Evolutionary conservation across 192 early-diverging fungal species (phyloP).

Genomic region (Podila epicladia): DNA sequence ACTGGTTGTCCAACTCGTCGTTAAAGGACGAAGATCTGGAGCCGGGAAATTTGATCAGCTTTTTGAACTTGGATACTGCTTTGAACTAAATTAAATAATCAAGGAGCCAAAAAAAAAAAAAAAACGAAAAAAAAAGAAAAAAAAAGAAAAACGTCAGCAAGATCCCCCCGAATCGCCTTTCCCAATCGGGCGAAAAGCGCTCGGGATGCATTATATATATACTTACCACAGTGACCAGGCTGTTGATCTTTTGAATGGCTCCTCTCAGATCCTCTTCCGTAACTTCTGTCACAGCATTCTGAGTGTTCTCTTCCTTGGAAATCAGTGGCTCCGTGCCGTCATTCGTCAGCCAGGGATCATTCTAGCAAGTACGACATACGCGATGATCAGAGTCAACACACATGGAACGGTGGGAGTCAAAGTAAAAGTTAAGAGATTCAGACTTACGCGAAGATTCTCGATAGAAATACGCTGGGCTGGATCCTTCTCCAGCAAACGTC

Average conservation of each 20-base stretch:
- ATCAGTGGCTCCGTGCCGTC: conserved; percentile 69
- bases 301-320: conserved; percentile 79
- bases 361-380: conserved; percentile 11
- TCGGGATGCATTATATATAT: conserved; percentile 37
- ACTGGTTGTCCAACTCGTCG: neutral
- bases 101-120: neutral
- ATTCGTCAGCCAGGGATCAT: conserved; percentile 88
- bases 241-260: conserved; percentile 69
- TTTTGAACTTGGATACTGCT: conserved; percentile 21
- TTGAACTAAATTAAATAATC: conserved; percentile 9
- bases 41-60: conserved; percentile 11
- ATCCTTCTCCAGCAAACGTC: conserved; percentile 81
- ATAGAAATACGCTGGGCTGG: conserved; percentile 83
- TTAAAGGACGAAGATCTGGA: conserved; percentile 4
- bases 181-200: too few species aligned
- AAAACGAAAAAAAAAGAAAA: neutral
- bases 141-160: neutral
- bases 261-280: conserved; percentile 86
- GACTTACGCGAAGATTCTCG: conserved; percentile 63
- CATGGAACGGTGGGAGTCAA: neutral
- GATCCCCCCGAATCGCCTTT: too few species aligned
- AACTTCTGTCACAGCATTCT: conserved; percentile 77
- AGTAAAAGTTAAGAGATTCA: neutral
- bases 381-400: neutral
- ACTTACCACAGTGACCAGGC: conserved; percentile 74